Base-by-base conservation (phyloP, 129 eudicot genomes). In the Artemisia tridentata region DNA sequence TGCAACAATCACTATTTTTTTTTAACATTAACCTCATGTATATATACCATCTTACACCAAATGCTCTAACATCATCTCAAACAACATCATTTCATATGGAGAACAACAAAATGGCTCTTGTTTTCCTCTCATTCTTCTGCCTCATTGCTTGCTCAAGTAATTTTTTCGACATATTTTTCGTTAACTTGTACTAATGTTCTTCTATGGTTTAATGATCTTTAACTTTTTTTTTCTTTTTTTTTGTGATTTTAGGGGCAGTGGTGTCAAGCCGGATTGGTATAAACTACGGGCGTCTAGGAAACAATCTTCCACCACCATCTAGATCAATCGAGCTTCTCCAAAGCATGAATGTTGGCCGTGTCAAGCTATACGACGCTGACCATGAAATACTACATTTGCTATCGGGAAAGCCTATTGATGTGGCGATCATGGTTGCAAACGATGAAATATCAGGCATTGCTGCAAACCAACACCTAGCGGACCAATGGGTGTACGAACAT, bases 401-500 rank as follows among this genome's bases (percentile, higher is more conserved):
- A 41, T 80, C 92, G 0, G 84, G 84, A 9, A 86, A 81, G 13
- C 69, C 74, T 31, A 55, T 89, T 20, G 90, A 67, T 0, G 96
- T 86, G 13, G 84, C 92, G 1, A 80, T 89, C 71, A 86, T 84
- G 72, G 88, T 89, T 63, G 66, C 80, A 3, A 89, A 89, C 19
- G 84, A 84, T 1, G 73, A 68, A 34, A 86, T 89, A n/a, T 78
- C 87, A 1, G 54, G 54, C 18, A 76, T 89, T n/a, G 90, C 90
- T 9, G 72, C 88, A 18, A 86, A 75, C 47, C 88, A 82, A 67
- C 78, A 79, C 62, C 46, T 57, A 3, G 96, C 92, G 11, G 75
- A 89, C 56, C 80, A 72, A 68, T 89, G 96, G 96, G 96, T 89
- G 18, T 82, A 58, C 0, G 76, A 84, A 14, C 88, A 89, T 67